Conservation (phyloP, 225 moss, liverwort and hornwort genomes). For the Bryoerythrophyllum caledonicum region DNA sequence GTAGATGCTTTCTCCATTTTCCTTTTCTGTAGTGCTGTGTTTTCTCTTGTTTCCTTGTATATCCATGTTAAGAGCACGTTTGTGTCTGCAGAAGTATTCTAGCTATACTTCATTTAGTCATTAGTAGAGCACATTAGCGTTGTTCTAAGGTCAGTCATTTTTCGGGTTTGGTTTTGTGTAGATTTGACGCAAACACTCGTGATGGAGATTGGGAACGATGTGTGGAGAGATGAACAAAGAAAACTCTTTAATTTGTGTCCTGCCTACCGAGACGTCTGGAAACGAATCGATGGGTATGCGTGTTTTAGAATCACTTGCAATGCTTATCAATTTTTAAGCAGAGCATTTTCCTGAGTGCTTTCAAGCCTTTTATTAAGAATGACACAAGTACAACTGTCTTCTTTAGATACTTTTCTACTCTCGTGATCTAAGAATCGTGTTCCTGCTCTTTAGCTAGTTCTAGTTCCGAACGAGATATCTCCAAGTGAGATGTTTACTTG, state of each 20-base stretch:
- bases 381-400: neutral
- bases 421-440: neutral
- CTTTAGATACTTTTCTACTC: neutral
- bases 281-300: conserved; percentile 26
- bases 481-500: neutral
- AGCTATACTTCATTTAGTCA: neutral
- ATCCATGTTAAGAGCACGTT: neutral
- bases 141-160: neutral
- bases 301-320: conserved; percentile 18
- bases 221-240: conserved; percentile 32
- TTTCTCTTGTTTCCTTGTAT: conserved; percentile 11
- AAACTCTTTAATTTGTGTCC: conserved; percentile 20
- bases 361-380: neutral
- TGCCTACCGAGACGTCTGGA: conserved; percentile 25
- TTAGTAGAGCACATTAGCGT: neutral
- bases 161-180: conserved; percentile 10
- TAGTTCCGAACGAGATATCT: neutral
- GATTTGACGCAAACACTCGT: conserved; percentile 39
- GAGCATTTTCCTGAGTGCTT: neutral
- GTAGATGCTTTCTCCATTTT: neutral
- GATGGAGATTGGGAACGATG: conserved; percentile 39
- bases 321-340: conserved; percentile 4
- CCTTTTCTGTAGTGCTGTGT: neutral
- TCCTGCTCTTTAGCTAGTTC: conserved; percentile 11
- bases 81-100: neutral